A percentile compares a stretch with the other conserved stretches of the same genome.
Conservation (phyloP, 306 rosid species). For the Alnus glutinosa region DNA sequence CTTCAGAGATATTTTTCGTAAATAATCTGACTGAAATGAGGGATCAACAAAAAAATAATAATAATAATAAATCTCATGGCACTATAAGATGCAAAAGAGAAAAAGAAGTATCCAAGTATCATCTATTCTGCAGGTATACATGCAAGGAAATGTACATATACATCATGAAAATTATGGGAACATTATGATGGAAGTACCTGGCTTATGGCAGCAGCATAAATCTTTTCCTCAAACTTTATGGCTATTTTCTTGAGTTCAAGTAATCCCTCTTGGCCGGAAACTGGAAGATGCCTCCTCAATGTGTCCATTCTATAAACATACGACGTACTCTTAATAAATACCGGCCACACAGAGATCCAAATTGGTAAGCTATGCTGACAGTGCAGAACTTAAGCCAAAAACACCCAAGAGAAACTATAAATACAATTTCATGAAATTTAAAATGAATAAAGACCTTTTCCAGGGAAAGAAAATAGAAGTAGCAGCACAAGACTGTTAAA, state of each 20-base stretch:
- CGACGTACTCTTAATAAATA: neutral
- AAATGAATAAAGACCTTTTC: neutral
- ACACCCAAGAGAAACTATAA: neutral
- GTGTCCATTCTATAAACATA: conserved; percentile 62
- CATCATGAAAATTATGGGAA: neutral
- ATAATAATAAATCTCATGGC: neutral
- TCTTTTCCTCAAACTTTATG: conserved; percentile 80
- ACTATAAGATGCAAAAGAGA: neutral
- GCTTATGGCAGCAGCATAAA: conserved; percentile 55
- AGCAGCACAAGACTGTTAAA: neutral
- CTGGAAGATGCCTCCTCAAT: conserved; percentile 64
- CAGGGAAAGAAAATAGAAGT: neutral
- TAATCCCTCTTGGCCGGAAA: conserved; percentile 61
- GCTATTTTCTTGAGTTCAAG: conserved; percentile 62
- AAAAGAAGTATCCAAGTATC: neutral
- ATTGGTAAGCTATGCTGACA: neutral
- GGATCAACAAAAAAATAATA: neutral
- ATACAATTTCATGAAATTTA: neutral
- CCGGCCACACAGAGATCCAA: neutral
- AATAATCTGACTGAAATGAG: conserved; percentile 50
- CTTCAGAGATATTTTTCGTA: conserved; percentile 45
- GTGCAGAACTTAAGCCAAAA: neutral
- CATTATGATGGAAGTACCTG: conserved; percentile 48
- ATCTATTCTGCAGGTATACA: neutral
- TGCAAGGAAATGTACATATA: neutral